These are phyloP conservation scores for Coffea humblotiana DNA, from an alignment of 305 asterid species.

Conservation along the genomic window DNA sequence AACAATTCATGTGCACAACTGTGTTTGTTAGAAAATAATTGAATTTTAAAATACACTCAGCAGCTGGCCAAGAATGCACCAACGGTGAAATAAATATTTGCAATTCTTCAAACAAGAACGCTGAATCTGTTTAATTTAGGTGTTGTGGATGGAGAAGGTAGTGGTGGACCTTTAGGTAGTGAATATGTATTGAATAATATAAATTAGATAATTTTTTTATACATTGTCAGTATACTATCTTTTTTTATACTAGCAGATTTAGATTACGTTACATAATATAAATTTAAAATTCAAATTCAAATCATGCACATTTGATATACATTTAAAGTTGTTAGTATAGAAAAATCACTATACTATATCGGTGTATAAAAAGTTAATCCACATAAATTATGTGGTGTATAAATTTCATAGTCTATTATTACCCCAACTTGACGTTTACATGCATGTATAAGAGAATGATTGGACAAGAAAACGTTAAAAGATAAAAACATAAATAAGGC, in stretches of 20 bases:
- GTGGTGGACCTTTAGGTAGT: background rate
- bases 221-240: too few species aligned
- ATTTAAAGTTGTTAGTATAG: too few species aligned
- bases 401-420: too few species aligned
- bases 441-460: background rate
- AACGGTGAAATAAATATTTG: constrained; percentile 3
- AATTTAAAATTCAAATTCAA: too few species aligned
- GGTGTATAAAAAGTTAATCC: too few species aligned
- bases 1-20: constrained; percentile 45
- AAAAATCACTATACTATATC: too few species aligned
- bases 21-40: constrained; percentile 25
- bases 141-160: background rate
- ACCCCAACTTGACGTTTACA: background rate
- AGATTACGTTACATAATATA: too few species aligned
- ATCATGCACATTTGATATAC: too few species aligned
- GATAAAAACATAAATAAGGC: too few species aligned
- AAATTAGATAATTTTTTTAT: too few species aligned
- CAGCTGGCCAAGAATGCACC: constrained; percentile 33
- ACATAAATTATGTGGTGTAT: background rate
- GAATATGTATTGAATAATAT: background rate
- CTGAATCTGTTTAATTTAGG: background rate
- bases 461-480: background rate
- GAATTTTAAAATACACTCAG: constrained; percentile 24
- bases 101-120: constrained; percentile 13
- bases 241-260: too few species aligned